Percentiles rank a stretch among this genome's conserved stretches.
phyloP scores from a whole-genome alignment of 129 eudicot genomes.

The Artemisia tridentata region DNA sequence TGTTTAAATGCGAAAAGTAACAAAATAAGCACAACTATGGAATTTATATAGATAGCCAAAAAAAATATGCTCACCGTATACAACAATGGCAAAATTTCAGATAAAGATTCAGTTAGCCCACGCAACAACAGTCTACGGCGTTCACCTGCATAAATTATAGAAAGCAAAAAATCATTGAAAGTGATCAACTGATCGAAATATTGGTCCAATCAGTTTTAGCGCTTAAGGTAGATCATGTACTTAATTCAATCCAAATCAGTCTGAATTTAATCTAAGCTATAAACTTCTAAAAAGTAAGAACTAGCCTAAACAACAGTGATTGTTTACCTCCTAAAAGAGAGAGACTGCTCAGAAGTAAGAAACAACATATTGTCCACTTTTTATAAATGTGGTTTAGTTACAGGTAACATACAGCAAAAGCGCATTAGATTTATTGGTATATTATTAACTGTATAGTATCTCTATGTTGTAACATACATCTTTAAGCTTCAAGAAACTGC shows the following conservation, averaged over 20 bases:
- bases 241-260: conserved; percentile 12
- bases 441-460: not conserved
- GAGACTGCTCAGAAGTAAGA: conserved; percentile 3
- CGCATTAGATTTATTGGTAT: conserved; percentile 3
- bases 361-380: conserved; percentile 8
- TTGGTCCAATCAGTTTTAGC: not conserved
- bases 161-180: not conserved
- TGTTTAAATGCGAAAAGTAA: conserved; percentile 22
- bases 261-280: not conserved
- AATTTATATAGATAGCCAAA: not conserved
- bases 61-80: conserved; percentile 63
- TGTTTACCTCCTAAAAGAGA: conserved; percentile 14
- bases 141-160: conserved; percentile 57
- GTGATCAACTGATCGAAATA: not conserved
- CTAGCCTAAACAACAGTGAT: conserved; percentile 7
- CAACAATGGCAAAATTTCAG: conserved; percentile 77
- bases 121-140: conserved; percentile 86
- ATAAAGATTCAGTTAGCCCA: conserved; percentile 81
- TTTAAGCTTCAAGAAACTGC: conserved; percentile 7
- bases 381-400: conserved; percentile 2
- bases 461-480: conserved; percentile 4
- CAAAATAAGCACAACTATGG: conserved; percentile 19
- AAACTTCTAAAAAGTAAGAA: conserved; percentile 6
- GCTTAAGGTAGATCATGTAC: conserved; percentile 1
- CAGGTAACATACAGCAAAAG: not conserved